These are phyloP conservation scores for Phytopythium sindhum DNA, from an alignment of 352 stramenopile species.

Conservation along the genomic window DNA sequence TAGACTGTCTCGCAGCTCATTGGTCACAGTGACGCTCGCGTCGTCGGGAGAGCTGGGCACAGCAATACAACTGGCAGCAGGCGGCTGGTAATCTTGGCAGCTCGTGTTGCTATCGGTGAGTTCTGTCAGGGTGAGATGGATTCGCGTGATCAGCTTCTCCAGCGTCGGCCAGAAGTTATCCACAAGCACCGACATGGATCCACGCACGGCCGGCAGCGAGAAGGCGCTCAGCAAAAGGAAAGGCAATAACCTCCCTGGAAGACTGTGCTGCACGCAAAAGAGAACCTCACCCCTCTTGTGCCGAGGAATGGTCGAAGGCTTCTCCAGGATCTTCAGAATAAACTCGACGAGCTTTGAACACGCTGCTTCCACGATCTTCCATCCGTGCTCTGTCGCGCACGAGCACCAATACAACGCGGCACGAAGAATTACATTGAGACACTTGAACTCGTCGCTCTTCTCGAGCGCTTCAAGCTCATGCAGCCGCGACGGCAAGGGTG, in stretches of 20 bases:
- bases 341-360: conserved; percentile 55
- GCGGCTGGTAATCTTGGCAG: not conserved
- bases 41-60: conserved; percentile 4
- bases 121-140: conserved; percentile 15
- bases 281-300: conserved; percentile 20
- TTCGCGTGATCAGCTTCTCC: conserved; percentile 24
- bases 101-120: not conserved
- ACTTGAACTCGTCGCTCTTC: conserved; percentile 66
- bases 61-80: not conserved
- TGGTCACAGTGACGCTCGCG: conserved; percentile 21
- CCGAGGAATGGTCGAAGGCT: conserved; percentile 12
- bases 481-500: conserved; percentile 3
- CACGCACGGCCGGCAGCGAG: conserved; percentile 59
- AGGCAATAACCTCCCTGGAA: conserved; percentile 68
- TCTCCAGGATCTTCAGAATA: conserved; percentile 33
- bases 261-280: conserved; percentile 48
- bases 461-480: conserved; percentile 43
- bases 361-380: conserved; percentile 53
- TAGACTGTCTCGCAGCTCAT: conserved; percentile 31
- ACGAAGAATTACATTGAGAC: conserved; percentile 72
- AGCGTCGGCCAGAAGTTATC: conserved; percentile 44
- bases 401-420: conserved; percentile 77
- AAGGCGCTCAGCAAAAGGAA: conserved; percentile 68
- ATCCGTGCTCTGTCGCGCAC: conserved; percentile 36
- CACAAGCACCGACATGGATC: conserved; percentile 33